Evolutionary conservation across 1,284 basidiomycete genomes (phyloP), one percentile per base, ranked within the genome.

Genomic region (Fomitopsis palustris): DNA sequence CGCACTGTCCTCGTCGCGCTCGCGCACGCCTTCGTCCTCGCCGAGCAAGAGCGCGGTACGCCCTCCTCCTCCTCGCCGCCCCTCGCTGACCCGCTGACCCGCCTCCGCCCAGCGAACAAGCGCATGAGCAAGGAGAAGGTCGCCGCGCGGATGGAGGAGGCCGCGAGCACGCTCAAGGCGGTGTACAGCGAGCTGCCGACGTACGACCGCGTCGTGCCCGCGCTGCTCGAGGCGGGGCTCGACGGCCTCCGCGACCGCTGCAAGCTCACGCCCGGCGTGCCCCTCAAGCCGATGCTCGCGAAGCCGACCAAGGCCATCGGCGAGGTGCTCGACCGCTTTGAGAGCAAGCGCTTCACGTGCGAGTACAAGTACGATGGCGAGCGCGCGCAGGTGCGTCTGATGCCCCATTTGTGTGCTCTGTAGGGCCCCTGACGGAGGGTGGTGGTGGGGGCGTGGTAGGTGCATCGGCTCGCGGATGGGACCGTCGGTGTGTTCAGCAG

Each of bases 341-440:
- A 99, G 74, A 89, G 88, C 68, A 95, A 96, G 74, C 85, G 84
- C 52, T 99, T 99, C 73, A 98, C 97, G 4, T 99, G 96, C 77
- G 97, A 99, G 78, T 99, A 98, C 78, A 99, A 99, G 75, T 99
- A 99, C 69, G 97, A 99, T 67, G 97, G 97, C 9, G 97, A 99
- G 75, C 88, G 97, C 56, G 97, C 97, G 14, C 95, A 98, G 79
- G 90, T 89, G 54, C 31, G n/a, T n/a, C 33, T 31, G 29, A 16
- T 29, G 3, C 21, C 8, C 14, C 45, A n/a, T n/a, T n/a, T n/a
- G n/a, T n/a, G n/a, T n/a, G n/a, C n/a, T n/a, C n/a, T n/a, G n/a
- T n/a, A n/a, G n/a, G n/a, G n/a, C n/a, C n/a, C n/a, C n/a, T n/a
- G n/a, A n/a, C n/a, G n/a, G n/a, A n/a, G n/a, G 29, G 7, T 49